These are phyloP conservation scores for Mycocentrospora acerina DNA, from an alignment of 2,329 filamentous ascomycete species.

Conservation along the genomic window DNA sequence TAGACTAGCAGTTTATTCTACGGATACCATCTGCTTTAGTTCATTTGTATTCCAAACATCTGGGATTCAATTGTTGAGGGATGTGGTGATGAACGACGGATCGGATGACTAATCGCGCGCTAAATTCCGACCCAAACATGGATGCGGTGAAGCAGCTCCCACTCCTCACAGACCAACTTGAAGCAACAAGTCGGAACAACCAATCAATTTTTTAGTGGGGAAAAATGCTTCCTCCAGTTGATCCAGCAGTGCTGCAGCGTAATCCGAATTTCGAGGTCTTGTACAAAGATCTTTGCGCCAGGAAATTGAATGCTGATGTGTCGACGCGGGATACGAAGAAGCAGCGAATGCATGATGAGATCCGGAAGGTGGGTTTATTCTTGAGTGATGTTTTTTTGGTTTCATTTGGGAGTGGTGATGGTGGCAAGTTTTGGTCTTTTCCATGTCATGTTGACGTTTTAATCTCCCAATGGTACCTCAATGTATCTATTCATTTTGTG, in stretches of 20 bases:
- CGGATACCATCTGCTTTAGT: no score
- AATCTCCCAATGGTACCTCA: not conserved
- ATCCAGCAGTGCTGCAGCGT: conserved; percentile 37
- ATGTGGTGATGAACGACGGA: no score
- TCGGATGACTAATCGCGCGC: no score
- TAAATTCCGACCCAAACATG: no score
- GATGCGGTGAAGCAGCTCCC: no score
- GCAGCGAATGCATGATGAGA: conserved; percentile 44
- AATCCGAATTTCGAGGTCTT: conserved; percentile 50
- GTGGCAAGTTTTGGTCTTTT: not conserved
- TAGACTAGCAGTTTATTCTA: conserved; percentile 2
- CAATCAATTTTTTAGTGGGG: not conserved
- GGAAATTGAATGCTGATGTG: conserved; percentile 48
- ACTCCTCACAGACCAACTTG: no score
- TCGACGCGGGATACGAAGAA: conserved; percentile 47
- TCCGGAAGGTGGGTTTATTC: conserved; percentile 37
- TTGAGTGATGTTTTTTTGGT: not conserved
- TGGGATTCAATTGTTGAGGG: no score
- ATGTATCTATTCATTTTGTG: not conserved
- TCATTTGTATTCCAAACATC: no score
- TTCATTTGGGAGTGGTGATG: not conserved
- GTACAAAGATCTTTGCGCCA: conserved; percentile 47
- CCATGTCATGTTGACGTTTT: not conserved
- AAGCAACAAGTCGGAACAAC: no score
- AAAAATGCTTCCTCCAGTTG: conserved; percentile 47